Percentiles rank a stretch among this genome's conserved stretches.
These are phyloP conservation scores for Gyromitra esculenta DNA, from an alignment of 2,329 filamentous ascomycete species.

Conservation along the genomic window DNA sequence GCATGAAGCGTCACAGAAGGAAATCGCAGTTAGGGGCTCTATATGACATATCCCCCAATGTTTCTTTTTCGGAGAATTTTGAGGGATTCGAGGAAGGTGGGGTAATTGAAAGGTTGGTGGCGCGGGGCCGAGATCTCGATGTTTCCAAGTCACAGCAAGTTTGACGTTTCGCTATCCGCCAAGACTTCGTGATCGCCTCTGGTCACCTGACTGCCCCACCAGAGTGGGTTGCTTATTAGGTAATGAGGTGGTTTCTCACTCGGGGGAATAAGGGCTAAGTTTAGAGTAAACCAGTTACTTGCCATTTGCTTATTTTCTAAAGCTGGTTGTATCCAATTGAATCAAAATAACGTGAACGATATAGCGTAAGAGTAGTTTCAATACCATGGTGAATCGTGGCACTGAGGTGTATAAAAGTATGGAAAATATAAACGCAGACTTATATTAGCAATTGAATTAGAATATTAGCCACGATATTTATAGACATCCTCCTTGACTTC, in stretches of 20 bases:
- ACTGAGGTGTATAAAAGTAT: too few relatives aligned
- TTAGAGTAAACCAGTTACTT: not conserved
- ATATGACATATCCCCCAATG: constrained; percentile 15
- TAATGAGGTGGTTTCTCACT: not conserved
- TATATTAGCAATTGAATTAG: too few relatives aligned
- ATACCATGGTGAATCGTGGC: too few relatives aligned
- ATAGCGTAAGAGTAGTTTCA: too few relatives aligned
- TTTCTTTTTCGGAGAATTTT: not conserved
- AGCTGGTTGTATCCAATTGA: too few relatives aligned
- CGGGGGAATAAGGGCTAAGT: not conserved
- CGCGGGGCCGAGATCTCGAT: constrained; percentile 10
- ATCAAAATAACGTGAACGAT: too few relatives aligned
- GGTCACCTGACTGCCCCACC: constrained; percentile 12
- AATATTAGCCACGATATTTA: too few relatives aligned
- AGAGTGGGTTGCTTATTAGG: not conserved
- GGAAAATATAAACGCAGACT: too few relatives aligned
- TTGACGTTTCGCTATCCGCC: constrained; percentile 8
- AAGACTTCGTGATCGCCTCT: constrained; percentile 11
- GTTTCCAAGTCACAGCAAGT: constrained; percentile 8
- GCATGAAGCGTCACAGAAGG: constrained; percentile 44
- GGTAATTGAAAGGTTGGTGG: not conserved
- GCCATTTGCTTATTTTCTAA: not conserved
- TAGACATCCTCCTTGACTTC: too few relatives aligned
- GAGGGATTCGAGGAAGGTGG: not conserved
- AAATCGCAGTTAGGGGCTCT: constrained; percentile 8